Base-by-base conservation (phyloP, 2,329 filamentous ascomycete genomes). In the Fusarium tricinctum region DNA sequence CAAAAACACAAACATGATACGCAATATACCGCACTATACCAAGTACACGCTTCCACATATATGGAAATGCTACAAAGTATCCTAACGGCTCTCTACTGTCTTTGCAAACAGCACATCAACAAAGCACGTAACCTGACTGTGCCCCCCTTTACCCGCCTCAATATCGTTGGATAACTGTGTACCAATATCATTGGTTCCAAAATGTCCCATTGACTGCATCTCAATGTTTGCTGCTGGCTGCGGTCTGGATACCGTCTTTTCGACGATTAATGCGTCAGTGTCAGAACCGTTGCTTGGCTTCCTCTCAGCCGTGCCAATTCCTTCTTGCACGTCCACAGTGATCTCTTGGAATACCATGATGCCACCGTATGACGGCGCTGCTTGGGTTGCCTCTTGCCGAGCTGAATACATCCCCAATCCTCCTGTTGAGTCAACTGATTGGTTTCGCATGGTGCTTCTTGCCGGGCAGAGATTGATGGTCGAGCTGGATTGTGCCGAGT, bases 291-390 rank as follows among this genome's bases (percentile, higher is more conserved):
- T 46, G 12, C 56, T 55, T 39, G 63, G 45, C 23, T 52, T 35
- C 20, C 58, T 58, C 9, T 33, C 23, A 26, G 59, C 30, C 26
- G 54, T n/a, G 20, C 59, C 63, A 23, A 60, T 60, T 10, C 58
- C 61, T 32, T 72, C 70, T 57, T 78, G 71, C 7, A 78, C 76
- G 39, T 88, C 83, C n/a, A 90, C 83, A 9, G 83, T 85, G 56
- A 90, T 85, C 70, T 90, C 86, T 65, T 88, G 86, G 23, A 85
- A 87, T 8, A 90, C 84, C 80, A 89, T 85, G 73, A 90, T 90
- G 22, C 88, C 86, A 8, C 87, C 86, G 49, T 72, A 75, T 6
- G 72, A 73, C 13, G 71, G 66, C 5, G 62, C 35, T 14, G 59
- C 5, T 35, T 58, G 52, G 14, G 57, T 35, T 23, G 81, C 10